phyloP scores from a whole-genome alignment of 352 stramenopile species.

The Globisporangium megalacanthum region DNA sequence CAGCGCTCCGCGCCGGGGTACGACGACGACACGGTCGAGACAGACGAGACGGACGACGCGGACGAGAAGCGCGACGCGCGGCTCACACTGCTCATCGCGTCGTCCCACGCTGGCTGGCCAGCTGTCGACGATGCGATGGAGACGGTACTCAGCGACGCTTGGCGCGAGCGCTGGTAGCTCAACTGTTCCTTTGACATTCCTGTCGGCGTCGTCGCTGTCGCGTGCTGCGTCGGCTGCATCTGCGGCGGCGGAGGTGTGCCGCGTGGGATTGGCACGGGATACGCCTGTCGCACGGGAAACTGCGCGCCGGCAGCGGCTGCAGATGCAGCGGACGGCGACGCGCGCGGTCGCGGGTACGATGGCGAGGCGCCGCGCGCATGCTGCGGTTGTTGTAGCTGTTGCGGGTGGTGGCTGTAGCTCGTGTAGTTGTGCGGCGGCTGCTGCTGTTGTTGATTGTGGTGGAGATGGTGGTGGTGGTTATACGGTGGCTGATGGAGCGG shows the following conservation, averaged over 20 bases:
- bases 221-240: not conserved
- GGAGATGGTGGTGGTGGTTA: not conserved
- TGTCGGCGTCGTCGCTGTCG: no score
- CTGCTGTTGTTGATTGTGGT: not conserved
- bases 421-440: slow-evolving; percentile 1
- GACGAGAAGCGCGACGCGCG: slow-evolving; percentile 60
- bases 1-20: slow-evolving; percentile 44
- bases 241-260: slow-evolving; percentile 1
- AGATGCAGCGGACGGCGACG: not conserved
- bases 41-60: slow-evolving; percentile 35
- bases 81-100: slow-evolving; percentile 28
- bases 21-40: slow-evolving; percentile 22
- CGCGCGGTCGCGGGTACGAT: not conserved
- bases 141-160: slow-evolving; percentile 39
- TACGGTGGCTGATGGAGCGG: not conserved
- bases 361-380: not conserved
- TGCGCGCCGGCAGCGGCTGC: not conserved
- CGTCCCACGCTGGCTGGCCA: slow-evolving; percentile 17
- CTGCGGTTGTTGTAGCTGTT: no score
- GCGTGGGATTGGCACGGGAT: slow-evolving; percentile 4
- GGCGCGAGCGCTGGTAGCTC: slow-evolving; percentile 24
- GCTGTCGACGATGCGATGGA: slow-evolving; percentile 10
- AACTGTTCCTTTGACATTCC: not conserved
- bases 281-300: slow-evolving; percentile 1
- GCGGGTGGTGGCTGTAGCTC: not conserved